phyloP scores from a whole-genome alignment of 768 basidiomycete genomes.

The Boletellus sp. region DNA sequence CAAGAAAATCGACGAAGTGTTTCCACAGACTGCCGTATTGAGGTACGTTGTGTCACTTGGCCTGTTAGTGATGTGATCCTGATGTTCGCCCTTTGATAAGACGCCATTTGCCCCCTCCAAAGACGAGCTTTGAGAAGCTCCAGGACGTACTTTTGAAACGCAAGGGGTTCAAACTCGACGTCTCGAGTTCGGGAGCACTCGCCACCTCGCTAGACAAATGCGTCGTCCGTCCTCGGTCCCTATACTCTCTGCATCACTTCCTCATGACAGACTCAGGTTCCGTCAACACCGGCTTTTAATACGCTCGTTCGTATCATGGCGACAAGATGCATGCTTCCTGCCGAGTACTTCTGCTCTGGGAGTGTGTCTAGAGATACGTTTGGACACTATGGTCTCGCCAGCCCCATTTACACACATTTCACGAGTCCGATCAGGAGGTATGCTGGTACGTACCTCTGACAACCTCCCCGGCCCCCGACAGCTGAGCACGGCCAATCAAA shows the following conservation, averaged over 20 bases:
- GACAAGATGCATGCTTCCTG: slow-evolving; percentile 95
- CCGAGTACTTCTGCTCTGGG: slow-evolving; percentile 97
- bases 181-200: slow-evolving; percentile 85
- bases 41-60: slow-evolving; percentile 41
- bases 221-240: slow-evolving; percentile 49
- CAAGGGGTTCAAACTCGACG: slow-evolving; percentile 78
- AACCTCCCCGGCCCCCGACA: background rate
- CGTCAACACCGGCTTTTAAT: slow-evolving; percentile 85
- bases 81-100: slow-evolving; percentile 34
- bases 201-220: slow-evolving; percentile 87
- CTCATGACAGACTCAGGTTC: slow-evolving; percentile 51
- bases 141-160: slow-evolving; percentile 89
- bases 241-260: background rate
- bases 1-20: slow-evolving; percentile 84
- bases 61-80: slow-evolving; percentile 1
- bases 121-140: slow-evolving; percentile 91
- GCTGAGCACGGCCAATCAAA: background rate
- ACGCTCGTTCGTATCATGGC: slow-evolving; percentile 99
- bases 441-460: slow-evolving; percentile 56
- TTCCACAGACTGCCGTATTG: slow-evolving; percentile 93
- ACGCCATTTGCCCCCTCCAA: slow-evolving; percentile 88
- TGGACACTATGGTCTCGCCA: slow-evolving; percentile 97
- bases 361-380: slow-evolving; percentile 91
- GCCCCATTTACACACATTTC: slow-evolving; percentile 96
- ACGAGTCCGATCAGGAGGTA: slow-evolving; percentile 97